Evolutionary conservation across 2,329 filamentous ascomycete genomes (phyloP), one percentile per base, ranked within the genome.

Genomic region (Calonectria naviculata): DNA sequence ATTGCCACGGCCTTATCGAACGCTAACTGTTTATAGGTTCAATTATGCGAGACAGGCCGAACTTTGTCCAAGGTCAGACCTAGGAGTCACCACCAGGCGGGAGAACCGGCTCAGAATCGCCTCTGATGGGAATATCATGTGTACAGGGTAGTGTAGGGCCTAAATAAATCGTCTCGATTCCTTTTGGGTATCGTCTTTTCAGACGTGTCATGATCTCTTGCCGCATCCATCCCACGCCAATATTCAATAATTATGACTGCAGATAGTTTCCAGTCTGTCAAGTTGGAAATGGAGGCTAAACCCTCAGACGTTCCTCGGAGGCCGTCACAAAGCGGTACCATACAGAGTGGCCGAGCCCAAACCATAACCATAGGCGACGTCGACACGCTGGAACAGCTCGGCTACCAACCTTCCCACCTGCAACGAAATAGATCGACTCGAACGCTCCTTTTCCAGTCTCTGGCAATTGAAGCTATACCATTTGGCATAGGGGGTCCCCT

Each of bases 401-500:
- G 44, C n/a, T 47, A 47, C 13, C n/a, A 24, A 13, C 9, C 44
- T 8, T 47, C 44, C 24, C n/a, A 21, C 44, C 24, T 47, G 19
- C 44, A 47, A 19, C 44, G 44, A 24, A 47, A 47, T 13, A 21
- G 44, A 13, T 47, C 44, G 17, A 47, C 44, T 17, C 44, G 44
- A 5, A 47, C 44, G 9, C 24, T 47, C 10, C 44, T 47, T 26
- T 47, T 47, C n/a, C 24, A 47, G 13, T 47, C 44, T n/a, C 52
- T 56, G 9, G 29, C 52, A 17, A 56, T 56, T 29, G 29, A 28
- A 21, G 62, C 49, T 10, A 47, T 66, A 26, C 65, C 69, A 26
- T 71, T 58, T 38, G 69, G 64, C n/a, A 21, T 65, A 15, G 65
- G 69, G 19, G 58, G 38, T 19, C 69, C 69, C 6, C 44, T 71